Percentiles rank a stretch among this genome's conserved stretches.
Evolutionary conservation across 2,329 filamentous ascomycete species (phyloP).

Genomic region (Coniella lustricola): DNA sequence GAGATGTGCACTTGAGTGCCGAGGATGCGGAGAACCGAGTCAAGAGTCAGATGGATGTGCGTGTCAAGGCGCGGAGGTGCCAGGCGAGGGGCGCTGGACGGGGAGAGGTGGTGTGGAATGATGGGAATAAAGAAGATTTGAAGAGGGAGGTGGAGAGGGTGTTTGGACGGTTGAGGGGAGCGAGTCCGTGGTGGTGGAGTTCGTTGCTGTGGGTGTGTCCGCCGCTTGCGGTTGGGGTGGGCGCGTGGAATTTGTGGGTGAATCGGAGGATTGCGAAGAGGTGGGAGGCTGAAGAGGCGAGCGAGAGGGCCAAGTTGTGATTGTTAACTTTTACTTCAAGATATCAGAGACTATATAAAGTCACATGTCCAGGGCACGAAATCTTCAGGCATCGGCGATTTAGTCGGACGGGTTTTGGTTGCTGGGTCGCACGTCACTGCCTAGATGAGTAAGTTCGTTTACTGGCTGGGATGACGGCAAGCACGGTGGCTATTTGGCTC

Average conservation of each 20-base stretch:
- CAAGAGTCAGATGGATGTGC: slow-evolving; percentile 76
- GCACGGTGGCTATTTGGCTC: too few relatives aligned
- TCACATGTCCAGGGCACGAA: too few relatives aligned
- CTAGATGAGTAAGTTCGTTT: too few relatives aligned
- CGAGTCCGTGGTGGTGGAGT: slow-evolving; percentile 80
- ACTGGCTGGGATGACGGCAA: too few relatives aligned
- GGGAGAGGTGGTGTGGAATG: slow-evolving; percentile 88
- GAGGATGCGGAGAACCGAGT: slow-evolving; percentile 87
- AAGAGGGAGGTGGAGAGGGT: slow-evolving; percentile 58
- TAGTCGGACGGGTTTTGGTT: too few relatives aligned
- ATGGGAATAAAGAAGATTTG: slow-evolving; percentile 65
- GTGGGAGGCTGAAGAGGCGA: slow-evolving; percentile 58
- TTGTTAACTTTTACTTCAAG: too few relatives aligned
- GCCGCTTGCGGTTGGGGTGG: slow-evolving; percentile 63
- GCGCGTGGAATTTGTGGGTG: slow-evolving; percentile 63
- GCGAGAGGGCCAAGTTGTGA: slow-evolving; percentile 37
- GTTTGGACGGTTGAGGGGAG: slow-evolving; percentile 53
- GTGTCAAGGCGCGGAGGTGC: slow-evolving; percentile 72
- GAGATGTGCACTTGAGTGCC: slow-evolving; percentile 71
- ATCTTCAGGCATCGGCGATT: too few relatives aligned
- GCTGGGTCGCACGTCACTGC: too few relatives aligned
- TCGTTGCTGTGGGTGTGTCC: slow-evolving; percentile 63
- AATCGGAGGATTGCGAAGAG: slow-evolving; percentile 63
- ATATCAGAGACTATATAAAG: too few relatives aligned
- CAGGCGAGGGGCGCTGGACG: slow-evolving; percentile 55